phyloP scores from a whole-genome alignment of 1,284 basidiomycete genomes.

The Pseudozyma pruni region DNA sequence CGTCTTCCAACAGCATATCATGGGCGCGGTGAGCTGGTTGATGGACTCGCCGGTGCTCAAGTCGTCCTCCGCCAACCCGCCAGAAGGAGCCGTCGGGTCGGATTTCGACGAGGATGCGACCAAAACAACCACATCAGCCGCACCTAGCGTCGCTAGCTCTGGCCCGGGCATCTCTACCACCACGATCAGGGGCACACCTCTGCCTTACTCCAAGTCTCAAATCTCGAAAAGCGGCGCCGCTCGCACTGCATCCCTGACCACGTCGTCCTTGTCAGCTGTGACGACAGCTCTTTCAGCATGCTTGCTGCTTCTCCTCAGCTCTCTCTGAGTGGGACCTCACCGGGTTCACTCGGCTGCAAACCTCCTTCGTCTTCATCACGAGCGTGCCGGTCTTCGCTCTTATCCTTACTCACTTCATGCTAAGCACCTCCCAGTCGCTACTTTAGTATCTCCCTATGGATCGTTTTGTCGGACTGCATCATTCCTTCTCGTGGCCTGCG shows the following conservation, averaged over 20 bases:
- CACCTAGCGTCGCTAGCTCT: not conserved
- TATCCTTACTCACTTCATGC: too few species aligned
- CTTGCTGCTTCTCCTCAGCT: not conserved
- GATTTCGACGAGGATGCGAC: conserved; percentile 15
- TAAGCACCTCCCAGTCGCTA: too few species aligned
- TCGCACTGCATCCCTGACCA: not conserved
- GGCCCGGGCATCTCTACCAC: conserved; percentile 13
- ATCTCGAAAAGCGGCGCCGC: conserved; percentile 12
- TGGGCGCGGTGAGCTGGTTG: conserved; percentile 55
- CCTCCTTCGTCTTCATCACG: not conserved
- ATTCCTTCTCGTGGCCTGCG: too few species aligned
- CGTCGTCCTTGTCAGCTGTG: conserved; percentile 1
- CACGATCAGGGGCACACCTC: conserved; percentile 27
- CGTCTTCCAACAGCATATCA: conserved; percentile 48
- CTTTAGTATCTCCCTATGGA: too few species aligned
- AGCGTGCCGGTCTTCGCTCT: conserved; percentile 22
- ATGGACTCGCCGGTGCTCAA: conserved; percentile 45
- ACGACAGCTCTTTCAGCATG: not conserved
- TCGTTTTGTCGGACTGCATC: too few species aligned
- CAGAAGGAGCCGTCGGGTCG: conserved; percentile 23
- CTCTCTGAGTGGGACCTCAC: too few species aligned
- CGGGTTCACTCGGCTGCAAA: too few species aligned
- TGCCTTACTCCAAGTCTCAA: conserved; percentile 37
- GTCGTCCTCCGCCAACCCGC: conserved; percentile 21
- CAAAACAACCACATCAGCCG: not conserved